Base-by-base conservation (phyloP, 306 rosid species). In the Quercus wislizeni region DNA sequence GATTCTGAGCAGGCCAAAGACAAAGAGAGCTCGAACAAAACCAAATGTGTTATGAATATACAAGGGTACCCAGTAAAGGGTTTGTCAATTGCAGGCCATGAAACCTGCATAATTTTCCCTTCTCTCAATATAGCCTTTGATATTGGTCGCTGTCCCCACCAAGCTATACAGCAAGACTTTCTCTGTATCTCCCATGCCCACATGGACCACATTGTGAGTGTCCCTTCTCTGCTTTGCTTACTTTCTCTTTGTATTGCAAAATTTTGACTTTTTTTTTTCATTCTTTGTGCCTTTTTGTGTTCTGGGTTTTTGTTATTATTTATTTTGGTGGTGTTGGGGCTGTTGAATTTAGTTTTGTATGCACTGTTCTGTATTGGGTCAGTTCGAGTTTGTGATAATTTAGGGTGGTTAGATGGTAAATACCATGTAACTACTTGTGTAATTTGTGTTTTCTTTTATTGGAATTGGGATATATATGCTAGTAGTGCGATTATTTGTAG, bases 121-220 rank as follows among this genome's bases (percentile, higher is more conserved):
- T 76, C 91, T 6, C 91, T 92, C 43, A 93, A 84, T 21, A 74
- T 91, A 73, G 92, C 93, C 31, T 95, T 95, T 43, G 98, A 95
- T 81, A 95, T 93, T 59, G 99, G 99, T 74, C 93, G 99, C 54
- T 92, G 98, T 84, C 99, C 99, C 19, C 91, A 90, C 33, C 97
- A 93, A 1, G 99, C 99, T 64, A 83, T 95, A 43, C 64, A 86
- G 25, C 96, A 91, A 64, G 89, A 93, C 81, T 92, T 91, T 73
- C 89, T 95, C 74, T 87, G 89, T 28, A 93, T 92, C 85, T 91
- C 99, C n/a, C 99, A 93, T 85, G 91, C 91, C 23, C 99, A 95
- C 83, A 89, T 95, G 97, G 99, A 95, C 85, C 99, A 93, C 91
- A 95, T 95, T 68, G 99, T 95, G 80, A 83, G 93, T 38, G 93